A percentile compares a stretch with the other conserved stretches of the same genome.
Conservation (phyloP, 2,329 filamentous ascomycete species). For the Claviceps pazoutovae region DNA sequence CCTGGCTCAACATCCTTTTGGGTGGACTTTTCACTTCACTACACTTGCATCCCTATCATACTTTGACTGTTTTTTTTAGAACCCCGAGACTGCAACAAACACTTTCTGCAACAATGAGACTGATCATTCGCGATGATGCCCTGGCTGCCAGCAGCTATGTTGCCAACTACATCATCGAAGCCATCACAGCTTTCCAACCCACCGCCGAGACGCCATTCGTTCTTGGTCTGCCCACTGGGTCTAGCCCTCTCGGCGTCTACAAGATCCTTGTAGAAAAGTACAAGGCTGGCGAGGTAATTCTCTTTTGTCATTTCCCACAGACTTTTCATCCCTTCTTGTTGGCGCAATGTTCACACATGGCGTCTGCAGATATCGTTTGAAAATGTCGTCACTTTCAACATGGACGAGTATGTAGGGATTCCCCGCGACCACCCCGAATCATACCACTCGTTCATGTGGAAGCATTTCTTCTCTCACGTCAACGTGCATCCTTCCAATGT, state of each 20-base stretch:
- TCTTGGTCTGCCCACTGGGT: constrained; percentile 71
- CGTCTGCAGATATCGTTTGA: constrained; percentile 56
- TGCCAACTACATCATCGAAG: constrained; percentile 69
- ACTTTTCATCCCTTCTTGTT: neutral
- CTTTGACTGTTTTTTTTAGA: neutral
- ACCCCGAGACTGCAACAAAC: constrained; percentile 8
- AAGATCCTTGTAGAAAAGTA: constrained; percentile 57
- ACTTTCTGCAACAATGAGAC: constrained; percentile 43
- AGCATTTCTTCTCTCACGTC: constrained; percentile 76
- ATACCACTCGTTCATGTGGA: constrained; percentile 91
- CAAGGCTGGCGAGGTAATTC: constrained; percentile 44
- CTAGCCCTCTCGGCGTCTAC: constrained; percentile 67
- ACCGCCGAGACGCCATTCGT: constrained; percentile 63
- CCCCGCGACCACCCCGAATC: constrained; percentile 72
- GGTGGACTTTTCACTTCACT: neutral
- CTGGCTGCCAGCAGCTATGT: constrained; percentile 58
- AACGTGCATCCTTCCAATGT: constrained; percentile 72
- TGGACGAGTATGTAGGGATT: constrained; percentile 83
- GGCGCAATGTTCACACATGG: too few species aligned
- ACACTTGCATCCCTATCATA: neutral
- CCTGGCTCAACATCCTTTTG: neutral
- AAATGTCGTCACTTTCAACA: constrained; percentile 85
- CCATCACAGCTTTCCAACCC: constrained; percentile 65
- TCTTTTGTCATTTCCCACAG: neutral
- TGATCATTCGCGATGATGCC: constrained; percentile 68